A percentile compares a stretch with the other conserved stretches of the same genome.
These are phyloP conservation scores for Skeletonema costatum DNA, from an alignment of 108 stramenopile genomes.

Conservation along the genomic window DNA sequence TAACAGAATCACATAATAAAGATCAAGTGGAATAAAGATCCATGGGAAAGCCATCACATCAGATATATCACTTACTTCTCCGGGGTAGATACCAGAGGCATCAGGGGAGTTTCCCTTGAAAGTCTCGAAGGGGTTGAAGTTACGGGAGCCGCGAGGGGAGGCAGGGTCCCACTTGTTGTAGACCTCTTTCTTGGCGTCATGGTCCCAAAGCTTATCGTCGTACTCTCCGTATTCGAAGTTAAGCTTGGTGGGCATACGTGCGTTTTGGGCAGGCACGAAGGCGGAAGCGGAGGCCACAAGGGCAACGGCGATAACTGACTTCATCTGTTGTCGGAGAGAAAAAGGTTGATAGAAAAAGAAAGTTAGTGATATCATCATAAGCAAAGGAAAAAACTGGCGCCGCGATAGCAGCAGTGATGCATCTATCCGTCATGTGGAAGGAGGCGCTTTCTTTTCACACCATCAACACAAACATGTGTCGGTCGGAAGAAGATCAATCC, in stretches of 20 bases:
- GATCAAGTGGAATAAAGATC: too few relatives aligned
- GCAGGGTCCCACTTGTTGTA: constrained; percentile 86
- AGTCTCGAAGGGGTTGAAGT: constrained; percentile 97
- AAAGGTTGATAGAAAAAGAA: not conserved
- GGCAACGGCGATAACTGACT: constrained; percentile 41
- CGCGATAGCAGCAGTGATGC: not conserved
- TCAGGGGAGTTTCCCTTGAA: constrained; percentile 75
- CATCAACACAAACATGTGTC: not conserved
- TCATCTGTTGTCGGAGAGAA: constrained; percentile 25
- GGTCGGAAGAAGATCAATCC: not conserved
- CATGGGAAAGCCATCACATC: too few relatives aligned
- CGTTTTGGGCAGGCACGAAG: constrained; percentile 41
- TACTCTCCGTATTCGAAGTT: constrained; percentile 75
- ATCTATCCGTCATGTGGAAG: not conserved
- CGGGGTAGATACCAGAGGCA: constrained; percentile 84
- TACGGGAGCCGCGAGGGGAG: constrained; percentile 76
- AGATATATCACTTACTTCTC: constrained; percentile 47
- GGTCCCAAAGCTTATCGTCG: constrained; percentile 88
- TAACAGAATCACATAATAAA: not conserved
- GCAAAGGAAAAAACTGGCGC: not conserved
- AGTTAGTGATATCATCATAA: not conserved
- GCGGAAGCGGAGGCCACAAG: constrained; percentile 53
- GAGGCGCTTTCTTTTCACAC: not conserved
- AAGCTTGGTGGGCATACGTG: constrained; percentile 53
- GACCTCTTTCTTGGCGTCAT: constrained; percentile 81